phyloP scores from a whole-genome alignment of 805 yeast genomes.

The Zygoascus biomembranicola region DNA sequence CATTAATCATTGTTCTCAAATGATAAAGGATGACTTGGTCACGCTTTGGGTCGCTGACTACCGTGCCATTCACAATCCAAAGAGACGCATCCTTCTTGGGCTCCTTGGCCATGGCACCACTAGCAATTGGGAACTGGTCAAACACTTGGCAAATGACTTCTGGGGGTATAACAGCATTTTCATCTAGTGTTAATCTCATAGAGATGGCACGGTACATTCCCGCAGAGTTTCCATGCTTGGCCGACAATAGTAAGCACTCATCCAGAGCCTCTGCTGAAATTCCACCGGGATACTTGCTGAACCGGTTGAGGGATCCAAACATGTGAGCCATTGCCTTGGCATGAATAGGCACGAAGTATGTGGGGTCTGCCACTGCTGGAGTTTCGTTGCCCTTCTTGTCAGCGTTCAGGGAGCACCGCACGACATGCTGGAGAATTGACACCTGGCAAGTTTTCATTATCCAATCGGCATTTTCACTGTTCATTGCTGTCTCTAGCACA shows the following conservation, averaged over 20 bases:
- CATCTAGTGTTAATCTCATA: conserved; percentile 10
- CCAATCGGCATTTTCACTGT: conserved; percentile 11
- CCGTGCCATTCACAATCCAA: conserved; percentile 17
- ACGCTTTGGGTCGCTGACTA: conserved; percentile 11
- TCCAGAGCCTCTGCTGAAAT: conserved; percentile 17
- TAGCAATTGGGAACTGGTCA: conserved; percentile 20
- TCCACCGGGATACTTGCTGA: conserved; percentile 13
- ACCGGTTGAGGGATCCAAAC: conserved; percentile 20
- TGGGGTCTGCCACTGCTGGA: conserved; percentile 3
- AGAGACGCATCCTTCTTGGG: conserved; percentile 8
- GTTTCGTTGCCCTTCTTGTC: neutral
- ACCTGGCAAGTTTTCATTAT: conserved; percentile 22
- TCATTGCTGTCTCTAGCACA: conserved; percentile 17
- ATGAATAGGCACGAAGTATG: conserved; percentile 9
- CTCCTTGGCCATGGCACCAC: conserved; percentile 14
- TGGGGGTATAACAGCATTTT: conserved; percentile 5
- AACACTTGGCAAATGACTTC: conserved; percentile 14
- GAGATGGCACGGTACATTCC: conserved; percentile 20
- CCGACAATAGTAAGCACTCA: conserved; percentile 16
- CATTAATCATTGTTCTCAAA: conserved; percentile 13
- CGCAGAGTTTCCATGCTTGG: conserved; percentile 21
- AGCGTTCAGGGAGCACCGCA: conserved; percentile 8
- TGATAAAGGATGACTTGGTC: conserved; percentile 17
- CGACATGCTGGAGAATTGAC: conserved; percentile 16
- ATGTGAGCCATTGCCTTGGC: conserved; percentile 21